Base-by-base conservation (phyloP, 2,329 filamentous ascomycete species). In the Diaporthe citrichinensis region DNA sequence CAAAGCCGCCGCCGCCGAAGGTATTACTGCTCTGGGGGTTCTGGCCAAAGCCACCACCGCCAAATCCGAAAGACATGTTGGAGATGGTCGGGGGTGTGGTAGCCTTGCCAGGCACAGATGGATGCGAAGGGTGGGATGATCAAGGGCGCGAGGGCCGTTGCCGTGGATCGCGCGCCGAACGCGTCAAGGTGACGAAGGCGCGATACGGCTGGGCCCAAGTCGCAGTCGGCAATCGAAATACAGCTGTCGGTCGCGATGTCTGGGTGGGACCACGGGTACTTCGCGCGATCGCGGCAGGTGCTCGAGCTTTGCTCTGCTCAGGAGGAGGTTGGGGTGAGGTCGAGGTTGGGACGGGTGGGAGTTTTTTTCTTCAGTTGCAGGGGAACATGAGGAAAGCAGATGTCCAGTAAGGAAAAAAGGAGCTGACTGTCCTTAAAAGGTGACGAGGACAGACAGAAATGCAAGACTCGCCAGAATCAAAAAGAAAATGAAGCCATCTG, bases 41-140 rank as follows among this genome's bases (percentile, higher is more conserved):
- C 81, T 88, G 87, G 84, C 90, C 90, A 84, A 93, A 93, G 86
- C 90, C 89, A 80, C 86, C 85, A 80, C 88, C 88, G 77, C 87
- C 86, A 78, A 86, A 85, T 79, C 87, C 87, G 80, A 90, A 90
- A 80, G 90, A 90, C 90, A 92, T 92, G 81, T 78, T 86, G 81
- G 74, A 73, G 76, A 76, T 68, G 76, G 73, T 73, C 75, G 75
- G 65, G 78, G 72, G 67, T 51, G 73, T 59, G n/a, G 62, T 69
- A 61, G 51, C 72, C 44, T 20, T 68, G 57, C 57, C 46, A 62
- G 46, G 55, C 31, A 23, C 55, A n/a, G 51, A 5, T 57, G 44
- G 61, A 49, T 73, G 71, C 71, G 77, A 61, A 51, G 58, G 59
- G 59, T 49, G 67, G 57, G 72, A 67, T 71, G 78, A 75, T 74